A percentile compares a stretch with the other conserved stretches of the same genome.
Evolutionary conservation across 768 basidiomycete genomes (phyloP).

Genomic region (Trametopsis cervina): DNA sequence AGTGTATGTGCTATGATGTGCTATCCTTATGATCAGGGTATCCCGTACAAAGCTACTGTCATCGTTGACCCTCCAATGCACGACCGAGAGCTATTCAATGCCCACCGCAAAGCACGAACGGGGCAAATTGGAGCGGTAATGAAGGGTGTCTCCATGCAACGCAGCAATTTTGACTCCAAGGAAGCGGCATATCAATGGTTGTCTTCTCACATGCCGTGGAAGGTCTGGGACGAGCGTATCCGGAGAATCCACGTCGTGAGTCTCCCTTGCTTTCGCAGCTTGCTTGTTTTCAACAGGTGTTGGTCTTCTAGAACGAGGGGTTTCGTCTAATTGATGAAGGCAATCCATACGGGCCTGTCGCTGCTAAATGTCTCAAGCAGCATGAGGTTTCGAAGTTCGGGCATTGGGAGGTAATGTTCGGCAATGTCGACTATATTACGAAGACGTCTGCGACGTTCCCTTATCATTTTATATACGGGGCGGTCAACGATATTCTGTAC

Average conservation of each 20-base stretch:
- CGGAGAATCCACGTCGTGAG: background rate
- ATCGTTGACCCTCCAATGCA: background rate
- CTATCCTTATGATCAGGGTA: background rate
- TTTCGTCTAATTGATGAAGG: background rate
- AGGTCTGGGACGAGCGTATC: background rate
- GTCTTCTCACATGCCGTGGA: background rate
- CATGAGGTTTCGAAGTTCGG: background rate
- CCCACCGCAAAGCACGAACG: background rate
- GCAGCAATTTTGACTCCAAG: background rate
- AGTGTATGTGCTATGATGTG: background rate
- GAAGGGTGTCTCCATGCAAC: background rate
- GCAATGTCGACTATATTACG: background rate
- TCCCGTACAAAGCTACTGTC: background rate
- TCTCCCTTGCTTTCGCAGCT: background rate
- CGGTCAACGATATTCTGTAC: background rate
- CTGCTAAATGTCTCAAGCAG: background rate
- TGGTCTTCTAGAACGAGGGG: background rate
- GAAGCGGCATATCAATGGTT: background rate
- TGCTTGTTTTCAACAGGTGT: background rate
- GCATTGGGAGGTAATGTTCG: background rate
- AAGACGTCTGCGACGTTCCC: background rate
- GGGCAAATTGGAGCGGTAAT: background rate
- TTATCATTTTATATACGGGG: background rate
- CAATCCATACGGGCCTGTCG: background rate
- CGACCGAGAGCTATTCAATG: background rate